Percentiles rank a stretch among this genome's conserved stretches.
phyloP scores from a whole-genome alignment of 148 eudicot genomes.

The Vaccinium corymbosum region DNA sequence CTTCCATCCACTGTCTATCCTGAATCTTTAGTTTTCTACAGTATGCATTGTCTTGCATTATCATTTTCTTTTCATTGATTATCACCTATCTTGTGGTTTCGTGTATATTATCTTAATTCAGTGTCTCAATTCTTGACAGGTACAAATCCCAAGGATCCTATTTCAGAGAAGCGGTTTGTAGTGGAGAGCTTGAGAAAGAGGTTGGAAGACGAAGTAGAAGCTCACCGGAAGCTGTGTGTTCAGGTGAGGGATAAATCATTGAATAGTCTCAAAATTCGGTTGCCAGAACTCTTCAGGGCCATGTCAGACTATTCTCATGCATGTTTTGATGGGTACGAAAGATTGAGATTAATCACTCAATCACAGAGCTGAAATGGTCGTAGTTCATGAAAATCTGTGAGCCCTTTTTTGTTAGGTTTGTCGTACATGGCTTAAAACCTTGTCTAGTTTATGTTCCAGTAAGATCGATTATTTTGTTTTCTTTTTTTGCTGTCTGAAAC shows the following conservation, averaged over 20 bases:
- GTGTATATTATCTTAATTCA: background rate
- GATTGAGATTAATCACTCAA: constrained; percentile 44
- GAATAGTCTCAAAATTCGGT: constrained; percentile 58
- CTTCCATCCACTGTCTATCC: background rate
- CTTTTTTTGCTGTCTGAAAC: background rate
- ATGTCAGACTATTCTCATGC: constrained; percentile 67
- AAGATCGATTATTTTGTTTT: background rate
- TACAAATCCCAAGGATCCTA: constrained; percentile 43
- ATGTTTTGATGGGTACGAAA: constrained; percentile 49
- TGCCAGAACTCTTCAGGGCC: constrained; percentile 84
- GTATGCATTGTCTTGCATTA: background rate
- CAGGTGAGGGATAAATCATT: constrained; percentile 93
- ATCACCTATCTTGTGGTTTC: background rate
- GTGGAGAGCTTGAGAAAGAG: constrained; percentile 73
- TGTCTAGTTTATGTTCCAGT: background rate
- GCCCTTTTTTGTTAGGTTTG: background rate
- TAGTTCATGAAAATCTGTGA: constrained; percentile 17
- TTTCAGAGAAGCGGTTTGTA: constrained; percentile 51
- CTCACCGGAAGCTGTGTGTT: constrained; percentile 59
- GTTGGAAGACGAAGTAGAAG: constrained; percentile 75
- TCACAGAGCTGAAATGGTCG: constrained; percentile 41
- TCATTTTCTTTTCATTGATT: background rate
- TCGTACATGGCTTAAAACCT: background rate
- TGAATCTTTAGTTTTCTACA: background rate
- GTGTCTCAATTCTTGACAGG: constrained; percentile 14